Base-by-base conservation (phyloP, 768 basidiomycete species). In the Tubosaeta brunneosetosa region DNA sequence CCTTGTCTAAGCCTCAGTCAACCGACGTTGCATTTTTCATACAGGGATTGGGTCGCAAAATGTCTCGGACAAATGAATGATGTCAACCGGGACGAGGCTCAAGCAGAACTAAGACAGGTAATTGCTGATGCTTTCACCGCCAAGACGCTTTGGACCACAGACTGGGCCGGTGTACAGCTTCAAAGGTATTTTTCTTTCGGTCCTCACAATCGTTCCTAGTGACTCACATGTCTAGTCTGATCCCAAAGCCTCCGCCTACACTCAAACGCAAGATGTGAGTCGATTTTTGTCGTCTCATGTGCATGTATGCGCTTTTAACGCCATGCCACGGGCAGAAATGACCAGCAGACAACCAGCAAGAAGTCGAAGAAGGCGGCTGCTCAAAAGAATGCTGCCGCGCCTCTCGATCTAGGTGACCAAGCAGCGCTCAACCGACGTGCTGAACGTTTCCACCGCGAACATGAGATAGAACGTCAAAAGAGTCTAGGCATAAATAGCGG, bases 71-170 rank as follows among this genome's bases (percentile, higher is more conserved):
- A 93, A 73, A 94, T 95, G 78, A 90, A 90, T 16, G 88, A 94
- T 58, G 71, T 78, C 47, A 97, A 95, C 73, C 84, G 88, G 68
- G 73, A 74, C 45, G 92, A 94, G 60, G 94, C 94, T 19, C 91
- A 94, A 65, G 80, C 87, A 55, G 97, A 99, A 77, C 74, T 99
- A 66, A 94, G 93, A 82, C 82, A 90, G 84, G 88, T 93, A 80
- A 97, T 99, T 71, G 87, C 89, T 81, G 83, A 93, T 61, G 86
- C 93, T 71, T 95, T 91, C 73, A 78, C 83, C 56, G 78, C 83
- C 65, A 85, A 89, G 67, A 81, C 87, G 1, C 77, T 98, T 25
- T 88, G 90, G 83, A 88, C 90, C n/a, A 95, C 88, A 52, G 92
- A 98, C 69, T 99, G 97, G 97, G 74, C 79, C 10, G 85, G 81